These are phyloP conservation scores for Talaromyces verruculosus DNA, from an alignment of 2,329 filamentous ascomycete genomes.

Conservation along the genomic window DNA sequence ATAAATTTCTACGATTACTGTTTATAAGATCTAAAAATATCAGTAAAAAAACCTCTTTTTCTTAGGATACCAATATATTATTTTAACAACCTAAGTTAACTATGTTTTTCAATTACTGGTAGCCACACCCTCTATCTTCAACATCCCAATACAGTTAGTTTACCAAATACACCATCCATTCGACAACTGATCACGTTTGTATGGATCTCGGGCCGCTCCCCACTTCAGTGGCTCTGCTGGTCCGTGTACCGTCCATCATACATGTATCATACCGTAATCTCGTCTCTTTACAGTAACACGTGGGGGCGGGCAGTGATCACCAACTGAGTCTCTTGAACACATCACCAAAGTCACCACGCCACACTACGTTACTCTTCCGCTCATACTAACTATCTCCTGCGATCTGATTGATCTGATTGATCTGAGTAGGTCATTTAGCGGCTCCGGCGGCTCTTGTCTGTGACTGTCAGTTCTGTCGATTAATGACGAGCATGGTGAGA, in stretches of 20 bases:
- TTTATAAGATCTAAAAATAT: not conserved
- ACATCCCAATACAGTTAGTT: not conserved
- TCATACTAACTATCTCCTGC: not conserved
- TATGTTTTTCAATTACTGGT: not conserved
- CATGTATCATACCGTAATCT: not conserved
- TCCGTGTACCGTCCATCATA: not conserved
- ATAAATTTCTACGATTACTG: not conserved
- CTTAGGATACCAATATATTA: too few relatives aligned
- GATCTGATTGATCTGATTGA: not conserved
- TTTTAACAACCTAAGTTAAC: too few relatives aligned
- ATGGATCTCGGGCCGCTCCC: slow-evolving; percentile 15
- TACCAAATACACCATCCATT: not conserved
- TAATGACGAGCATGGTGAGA: not conserved
- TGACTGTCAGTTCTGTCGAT: not conserved
- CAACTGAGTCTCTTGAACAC: slow-evolving; percentile 1
- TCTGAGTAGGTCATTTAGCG: not conserved
- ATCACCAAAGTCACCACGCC: slow-evolving; percentile 2
- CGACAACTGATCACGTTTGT: not conserved
- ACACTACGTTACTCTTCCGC: not conserved
- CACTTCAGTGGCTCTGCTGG: slow-evolving; percentile 2
- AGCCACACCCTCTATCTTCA: not conserved
- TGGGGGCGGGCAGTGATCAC: not conserved
- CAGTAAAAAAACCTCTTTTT: not conserved
- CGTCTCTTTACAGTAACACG: not conserved
- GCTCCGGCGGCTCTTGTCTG: not conserved